Evolutionary conservation across 2,329 filamentous ascomycete genomes (phyloP), one percentile per base, ranked within the genome.

Genomic region (Periconia sp.): DNA sequence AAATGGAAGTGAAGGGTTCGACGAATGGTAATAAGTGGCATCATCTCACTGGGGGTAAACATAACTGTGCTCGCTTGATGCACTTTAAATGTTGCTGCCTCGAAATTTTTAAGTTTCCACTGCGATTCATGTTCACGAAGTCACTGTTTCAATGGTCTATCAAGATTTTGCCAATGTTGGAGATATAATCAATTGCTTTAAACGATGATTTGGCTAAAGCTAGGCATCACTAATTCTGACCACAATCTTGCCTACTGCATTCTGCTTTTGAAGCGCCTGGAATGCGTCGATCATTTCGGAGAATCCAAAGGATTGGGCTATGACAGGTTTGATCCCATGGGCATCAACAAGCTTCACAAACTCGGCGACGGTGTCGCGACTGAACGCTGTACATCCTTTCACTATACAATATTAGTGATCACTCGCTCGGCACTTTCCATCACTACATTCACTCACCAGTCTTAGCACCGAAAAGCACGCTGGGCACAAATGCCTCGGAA

Each of bases 241-340:
- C 44, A 60, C 60, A 45, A 67, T 60, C 47, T 68, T 68, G 2
- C 62, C 61, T 20, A 68, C 59, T 30, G 57, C 57, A 10, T 31
- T 57, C 48, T 63, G 60, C 41, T 58, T 54, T 23, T 55, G 47
- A 46, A 66, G 31, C 23, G 47, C 47, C 15, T 64, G 54, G 43
- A 68, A 63, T 3, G 66, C 65, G 17, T 57, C 49, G 2, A 50
- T 40, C 13, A 55, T 52, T 43, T 61, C 35, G 3, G 60, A 54
- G 20, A 66, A 65, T 1, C 30, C 40, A 47, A 59, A 66, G 6
- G 46, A 45, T 35, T 58, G 56, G 23, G 57, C 62, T 20, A 68
- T 49, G 2, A 63, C 57, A 3, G 65, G 64, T 52, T 58, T 60
- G 48, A 65, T 59, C n/a, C 42, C 30, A 20, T 66, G 45, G 19